Percentiles rank a stretch among this genome's conserved stretches.
Conservation (phyloP, 2,329 filamentous ascomycete genomes). For the Pseudopithomyces maydicus region DNA sequence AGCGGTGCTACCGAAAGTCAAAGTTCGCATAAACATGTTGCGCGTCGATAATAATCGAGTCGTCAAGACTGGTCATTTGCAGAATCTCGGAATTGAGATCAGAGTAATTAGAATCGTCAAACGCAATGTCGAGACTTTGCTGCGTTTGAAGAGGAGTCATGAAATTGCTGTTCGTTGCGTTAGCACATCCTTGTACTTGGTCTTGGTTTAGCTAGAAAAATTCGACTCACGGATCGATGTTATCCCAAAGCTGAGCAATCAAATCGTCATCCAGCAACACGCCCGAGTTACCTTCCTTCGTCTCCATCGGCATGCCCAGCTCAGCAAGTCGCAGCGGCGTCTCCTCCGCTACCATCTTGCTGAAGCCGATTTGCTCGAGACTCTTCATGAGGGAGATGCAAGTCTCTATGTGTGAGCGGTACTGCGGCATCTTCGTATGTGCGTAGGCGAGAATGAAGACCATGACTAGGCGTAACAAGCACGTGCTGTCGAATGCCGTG, state of each 20-base stretch:
- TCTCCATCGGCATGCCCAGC: slow-evolving; percentile 31
- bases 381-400: slow-evolving; percentile 25
- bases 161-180: slow-evolving; percentile 23
- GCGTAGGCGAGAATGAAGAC: slow-evolving; percentile 43
- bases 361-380: slow-evolving; percentile 43
- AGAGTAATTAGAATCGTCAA: slow-evolving; percentile 38
- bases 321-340: slow-evolving; percentile 37
- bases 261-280: slow-evolving; percentile 34
- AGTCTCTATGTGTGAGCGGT: slow-evolving; percentile 33
- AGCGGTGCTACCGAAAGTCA: slow-evolving; percentile 16
- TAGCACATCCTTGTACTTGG: not conserved
- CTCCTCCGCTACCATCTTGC: slow-evolving; percentile 41
- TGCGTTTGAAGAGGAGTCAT: slow-evolving; percentile 41
- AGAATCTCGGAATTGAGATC: slow-evolving; percentile 37
- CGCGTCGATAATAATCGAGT: slow-evolving; percentile 35
- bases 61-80: slow-evolving; percentile 37
- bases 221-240: slow-evolving; percentile 36
- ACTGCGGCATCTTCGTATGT: slow-evolving; percentile 33
- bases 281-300: slow-evolving; percentile 7
- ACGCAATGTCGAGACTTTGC: slow-evolving; percentile 38
- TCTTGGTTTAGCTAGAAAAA: no score
- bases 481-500: slow-evolving; percentile 44
- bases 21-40: slow-evolving; percentile 25
- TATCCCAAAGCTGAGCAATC: slow-evolving; percentile 38
- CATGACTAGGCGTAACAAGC: slow-evolving; percentile 38